Evolutionary conservation across 805 yeast genomes (phyloP), one percentile per base, ranked within the genome.

Genomic region (Yamadazyma insecticola): DNA sequence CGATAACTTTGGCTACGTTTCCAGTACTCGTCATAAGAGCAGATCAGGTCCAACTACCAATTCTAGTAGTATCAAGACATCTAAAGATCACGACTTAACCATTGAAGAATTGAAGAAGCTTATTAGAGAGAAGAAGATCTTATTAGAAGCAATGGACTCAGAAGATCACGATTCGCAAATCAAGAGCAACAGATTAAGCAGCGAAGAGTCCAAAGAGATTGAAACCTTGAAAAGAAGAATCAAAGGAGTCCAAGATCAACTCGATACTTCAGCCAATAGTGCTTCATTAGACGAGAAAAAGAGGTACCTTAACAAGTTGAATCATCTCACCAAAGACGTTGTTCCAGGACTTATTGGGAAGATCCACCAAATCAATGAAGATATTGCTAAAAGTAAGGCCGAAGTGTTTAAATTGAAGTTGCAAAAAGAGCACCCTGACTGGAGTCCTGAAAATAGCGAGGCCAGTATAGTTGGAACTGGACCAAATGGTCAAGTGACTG

Each of bases 401-500:
- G 83, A 81, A 43, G 48, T 81, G 11, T 76, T 73, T 52, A 76
- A 80, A 45, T 54, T 71, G 22, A 57, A 67, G 35, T 58, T 80
- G 41, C 68, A 64, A 29, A 74, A 70, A 43, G 76, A 75, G 40
- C 72, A 83, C 47, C 96, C 96, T 8, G 71, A 76, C 2, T 69
- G 87, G 57, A 45, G 44, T 23, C 67, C 70, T 1, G 55, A 53
- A 14, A 43, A 32, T 26, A 42, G 51, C 13, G 67, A 60, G 20
- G 51, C 53, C 1, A 62, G 60, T 10, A 70, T 81, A 29, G 65
- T 69, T 16, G 97, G 96, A 4, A 75, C 92, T 5, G 97, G 97
- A 6, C 81, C 87, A 28, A 77, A 81, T 48, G 97, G 97, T 18
- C 76, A 77, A 37, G 74, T 87, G 6, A 89, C 97, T 3, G 96